phyloP scores from a whole-genome alignment of 345 rosid genomes.

The Barbarea vulgaris region DNA sequence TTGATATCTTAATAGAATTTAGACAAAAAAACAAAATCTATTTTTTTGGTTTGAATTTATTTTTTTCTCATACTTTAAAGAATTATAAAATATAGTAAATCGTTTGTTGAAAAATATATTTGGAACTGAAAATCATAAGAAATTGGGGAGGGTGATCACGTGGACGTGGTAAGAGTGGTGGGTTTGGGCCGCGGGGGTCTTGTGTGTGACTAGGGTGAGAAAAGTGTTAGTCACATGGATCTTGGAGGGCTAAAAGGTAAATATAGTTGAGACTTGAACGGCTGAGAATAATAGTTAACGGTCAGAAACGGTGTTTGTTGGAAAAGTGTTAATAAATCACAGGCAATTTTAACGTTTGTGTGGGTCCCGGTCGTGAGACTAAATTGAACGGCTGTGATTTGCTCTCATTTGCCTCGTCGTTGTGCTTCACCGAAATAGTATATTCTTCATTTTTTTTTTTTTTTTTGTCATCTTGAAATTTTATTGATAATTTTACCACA shows the following conservation, averaged over 20 bases:
- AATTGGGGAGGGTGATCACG: background rate
- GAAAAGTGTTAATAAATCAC: background rate
- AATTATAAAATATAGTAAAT: background rate
- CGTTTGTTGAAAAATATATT: background rate
- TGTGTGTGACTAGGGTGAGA: background rate
- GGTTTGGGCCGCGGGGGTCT: conserved; percentile 21
- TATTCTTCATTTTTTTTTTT: background rate
- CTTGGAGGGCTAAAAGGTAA: background rate
- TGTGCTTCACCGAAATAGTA: background rate
- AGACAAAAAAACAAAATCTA: too few species aligned
- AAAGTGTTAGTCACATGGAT: conserved; percentile 22
- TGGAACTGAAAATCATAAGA: background rate
- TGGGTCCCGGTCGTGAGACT: background rate
- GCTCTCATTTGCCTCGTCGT: background rate
- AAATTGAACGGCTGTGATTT: background rate
- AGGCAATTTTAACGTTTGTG: background rate
- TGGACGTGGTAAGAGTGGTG: background rate
- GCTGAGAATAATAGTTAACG: conserved; percentile 3
- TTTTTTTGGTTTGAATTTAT: background rate
- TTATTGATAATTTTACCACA: too few species aligned
- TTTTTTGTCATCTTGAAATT: too few species aligned
- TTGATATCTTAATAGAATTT: too few species aligned
- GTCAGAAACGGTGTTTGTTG: conserved; percentile 15
- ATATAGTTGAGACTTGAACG: background rate
- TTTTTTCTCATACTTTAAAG: background rate